Base-by-base conservation (phyloP, 306 rosid species). In the Corylus heterophylla region DNA sequence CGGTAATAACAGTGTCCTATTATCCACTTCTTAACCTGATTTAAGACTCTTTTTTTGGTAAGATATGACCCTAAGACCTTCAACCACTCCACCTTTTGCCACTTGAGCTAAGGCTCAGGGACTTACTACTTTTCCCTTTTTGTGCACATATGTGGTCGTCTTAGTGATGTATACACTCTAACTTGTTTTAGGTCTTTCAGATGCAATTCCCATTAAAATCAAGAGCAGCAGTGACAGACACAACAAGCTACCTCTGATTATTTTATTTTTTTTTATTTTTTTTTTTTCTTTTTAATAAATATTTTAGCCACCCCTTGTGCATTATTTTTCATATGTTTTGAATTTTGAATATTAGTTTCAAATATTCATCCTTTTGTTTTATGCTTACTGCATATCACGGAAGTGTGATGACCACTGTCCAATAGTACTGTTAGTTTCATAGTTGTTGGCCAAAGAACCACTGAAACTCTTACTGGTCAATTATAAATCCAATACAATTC, bases 1-100 rank as follows among this genome's bases (percentile, higher is more conserved):
- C 97, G 87, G 99, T 95, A 91, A 88, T 74, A 77, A 20, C 76
- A 56, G 47, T 66, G 22, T 67, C 84, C 70, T 84, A 63, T 74
- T 49, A 69, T 76, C 75, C 75, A 58, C 42, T 74, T 69, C 51
- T 75, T 78, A 62, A 39, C 7, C 1, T 12, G 62, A 69, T 29
- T 69, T 68, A 27, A 27, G 67, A 29, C 39, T 61, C 12, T 61
- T 25, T 29, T 61, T 42, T 17, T 42, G 51, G 14, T 8, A n/a
- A 39, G 50, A 68, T 42, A 68, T n/a, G 31, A 42, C 42, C 51
- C 7, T 42, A 42, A 39, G 50, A 11, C 49, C 50, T n/a, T n/a
- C 12, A n/a, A 13, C 51, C 72, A 68, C 31, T 12, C 37, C 66
- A 18, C 45, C 48, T 64, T 35, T 35, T 37, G 35, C 20, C 20